A percentile compares a stretch with the other conserved stretches of the same genome.
Conservation (phyloP, 108 stramenopile genomes). For the Mediolabrus comicus region DNA sequence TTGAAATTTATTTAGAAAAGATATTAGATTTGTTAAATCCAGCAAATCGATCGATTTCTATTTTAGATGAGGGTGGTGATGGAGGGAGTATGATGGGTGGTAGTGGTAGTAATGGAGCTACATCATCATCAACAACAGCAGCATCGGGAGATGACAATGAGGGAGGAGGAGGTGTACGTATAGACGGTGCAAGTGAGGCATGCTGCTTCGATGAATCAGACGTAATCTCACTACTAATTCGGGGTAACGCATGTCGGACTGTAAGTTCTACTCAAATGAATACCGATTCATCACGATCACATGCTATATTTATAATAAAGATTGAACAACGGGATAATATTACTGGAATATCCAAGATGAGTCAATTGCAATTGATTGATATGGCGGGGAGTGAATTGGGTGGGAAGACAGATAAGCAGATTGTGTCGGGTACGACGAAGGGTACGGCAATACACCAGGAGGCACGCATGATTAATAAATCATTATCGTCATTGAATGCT, state of each 20-base stretch:
- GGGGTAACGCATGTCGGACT: conserved; percentile 78
- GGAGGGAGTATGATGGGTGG: conserved; percentile 2
- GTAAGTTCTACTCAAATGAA: conserved; percentile 78
- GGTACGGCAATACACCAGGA: conserved; percentile 60
- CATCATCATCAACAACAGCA: conserved; percentile 18
- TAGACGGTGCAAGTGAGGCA: conserved; percentile 59
- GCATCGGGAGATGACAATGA: background rate
- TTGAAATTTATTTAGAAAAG: conserved; percentile 96
- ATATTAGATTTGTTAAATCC: conserved; percentile 87
- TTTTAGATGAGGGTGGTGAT: conserved; percentile 2
- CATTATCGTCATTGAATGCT: conserved; percentile 69
- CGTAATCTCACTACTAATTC: conserved; percentile 63
- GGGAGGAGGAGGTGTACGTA: conserved; percentile 20
- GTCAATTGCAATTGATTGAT: conserved; percentile 78
- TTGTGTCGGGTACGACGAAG: conserved; percentile 8
- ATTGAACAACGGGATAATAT: conserved; percentile 60
- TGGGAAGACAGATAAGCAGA: conserved; percentile 10
- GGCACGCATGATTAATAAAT: conserved; percentile 80
- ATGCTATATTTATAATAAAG: conserved; percentile 76
- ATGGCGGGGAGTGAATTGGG: conserved; percentile 87
- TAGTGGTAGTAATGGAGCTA: background rate
- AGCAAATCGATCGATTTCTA: conserved; percentile 26
- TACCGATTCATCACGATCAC: conserved; percentile 82
- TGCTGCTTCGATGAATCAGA: conserved; percentile 75
- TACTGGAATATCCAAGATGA: conserved; percentile 47